A percentile compares a stretch with the other conserved stretches of the same genome.
These are phyloP conservation scores for Saccharomycopsis fermentans DNA, from an alignment of 805 yeast genomes.

Conservation along the genomic window DNA sequence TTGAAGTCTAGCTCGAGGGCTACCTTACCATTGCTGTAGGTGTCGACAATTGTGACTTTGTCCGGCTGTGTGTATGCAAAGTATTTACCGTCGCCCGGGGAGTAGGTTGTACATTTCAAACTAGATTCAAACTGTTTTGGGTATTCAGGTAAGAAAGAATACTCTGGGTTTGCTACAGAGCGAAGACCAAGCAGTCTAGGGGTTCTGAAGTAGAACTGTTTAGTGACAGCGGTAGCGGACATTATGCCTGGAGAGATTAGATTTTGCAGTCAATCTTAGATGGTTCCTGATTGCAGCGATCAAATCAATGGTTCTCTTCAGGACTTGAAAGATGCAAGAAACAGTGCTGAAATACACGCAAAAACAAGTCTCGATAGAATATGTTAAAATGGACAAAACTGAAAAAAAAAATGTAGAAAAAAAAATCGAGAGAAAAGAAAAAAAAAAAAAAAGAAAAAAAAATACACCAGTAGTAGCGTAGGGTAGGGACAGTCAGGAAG, in stretches of 20 bases:
- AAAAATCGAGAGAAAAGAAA: too few relatives aligned
- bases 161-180: conserved; percentile 26
- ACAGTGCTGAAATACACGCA: background rate
- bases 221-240: background rate
- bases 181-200: conserved; percentile 45
- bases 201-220: conserved; percentile 35
- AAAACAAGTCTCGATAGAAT: background rate
- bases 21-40: conserved; percentile 38
- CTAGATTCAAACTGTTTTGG: background rate
- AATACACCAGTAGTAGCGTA: too few relatives aligned
- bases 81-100: conserved; percentile 48
- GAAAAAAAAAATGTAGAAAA: too few relatives aligned
- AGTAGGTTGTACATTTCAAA: conserved; percentile 19
- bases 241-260: background rate
- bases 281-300: background rate
- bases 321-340: background rate
- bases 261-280: background rate
- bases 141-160: conserved; percentile 11
- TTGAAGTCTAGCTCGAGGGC: conserved; percentile 40
- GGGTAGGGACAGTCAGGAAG: too few relatives aligned
- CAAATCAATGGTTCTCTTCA: background rate
- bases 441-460: too few relatives aligned
- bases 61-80: conserved; percentile 68
- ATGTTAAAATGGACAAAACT: too few relatives aligned
- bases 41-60: conserved; percentile 41